A percentile compares a stretch with the other conserved stretches of the same genome.
These are phyloP conservation scores for Phytophthora pluvialis DNA, from an alignment of 352 stramenopile genomes.

Conservation along the genomic window DNA sequence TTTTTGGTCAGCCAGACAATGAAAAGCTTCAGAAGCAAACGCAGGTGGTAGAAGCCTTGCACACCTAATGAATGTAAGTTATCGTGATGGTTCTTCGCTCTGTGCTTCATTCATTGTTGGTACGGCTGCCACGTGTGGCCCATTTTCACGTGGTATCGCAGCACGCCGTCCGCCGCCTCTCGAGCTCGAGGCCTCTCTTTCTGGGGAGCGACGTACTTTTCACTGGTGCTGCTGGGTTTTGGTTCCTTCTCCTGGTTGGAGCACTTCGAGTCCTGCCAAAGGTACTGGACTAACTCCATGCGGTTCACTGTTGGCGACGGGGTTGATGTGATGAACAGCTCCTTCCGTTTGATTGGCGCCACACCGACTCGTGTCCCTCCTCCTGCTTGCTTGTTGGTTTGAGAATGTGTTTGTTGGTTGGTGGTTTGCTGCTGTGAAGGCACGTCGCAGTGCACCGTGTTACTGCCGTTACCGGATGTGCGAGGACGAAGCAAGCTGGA, in stretches of 20 bases:
- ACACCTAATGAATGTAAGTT: conserved; percentile 48
- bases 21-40: conserved; percentile 22
- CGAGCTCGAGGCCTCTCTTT: conserved; percentile 19
- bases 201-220: conserved; percentile 5
- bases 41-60: conserved; percentile 38
- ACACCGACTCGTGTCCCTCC: conserved; percentile 1
- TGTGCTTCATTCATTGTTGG: neutral
- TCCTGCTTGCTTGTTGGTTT: neutral
- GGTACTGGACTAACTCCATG: conserved; percentile 34
- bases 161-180: conserved; percentile 29
- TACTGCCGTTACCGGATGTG: conserved; percentile 9
- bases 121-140: conserved; percentile 63
- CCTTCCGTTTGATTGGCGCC: conserved; percentile 20
- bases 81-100: conserved; percentile 11
- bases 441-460: conserved; percentile 52
- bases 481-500: conserved; percentile 39
- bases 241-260: conserved; percentile 39
- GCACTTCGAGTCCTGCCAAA: conserved; percentile 15
- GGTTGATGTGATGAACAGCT: conserved; percentile 35
- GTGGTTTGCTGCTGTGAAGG: conserved; percentile 9
- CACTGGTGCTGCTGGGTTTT: conserved; percentile 7
- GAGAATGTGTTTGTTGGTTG: conserved; percentile 9
- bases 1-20: conserved; percentile 40
- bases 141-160: conserved; percentile 70
- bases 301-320: conserved; percentile 14